A percentile compares a stretch with the other conserved stretches of the same genome.
Evolutionary conservation across 2,329 filamentous ascomycete genomes (phyloP).

Genomic region (Colletotrichum sp.): DNA sequence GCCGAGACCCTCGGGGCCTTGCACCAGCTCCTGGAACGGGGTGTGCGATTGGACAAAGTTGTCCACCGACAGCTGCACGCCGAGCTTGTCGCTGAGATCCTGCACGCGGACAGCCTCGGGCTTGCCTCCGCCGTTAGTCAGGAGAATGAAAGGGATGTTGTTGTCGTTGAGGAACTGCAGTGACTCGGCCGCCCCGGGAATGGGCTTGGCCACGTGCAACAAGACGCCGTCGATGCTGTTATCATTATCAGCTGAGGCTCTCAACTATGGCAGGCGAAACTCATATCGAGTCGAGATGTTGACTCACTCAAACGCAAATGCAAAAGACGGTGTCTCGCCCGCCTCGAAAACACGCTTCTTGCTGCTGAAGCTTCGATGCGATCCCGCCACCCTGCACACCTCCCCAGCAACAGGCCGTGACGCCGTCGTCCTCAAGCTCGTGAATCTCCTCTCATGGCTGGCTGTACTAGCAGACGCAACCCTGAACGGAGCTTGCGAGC

Average conservation of each 20-base stretch:
- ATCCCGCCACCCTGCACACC: background rate
- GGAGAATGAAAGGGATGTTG: slow-evolving; percentile 86
- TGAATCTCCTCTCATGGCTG: background rate
- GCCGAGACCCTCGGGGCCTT: slow-evolving; percentile 56
- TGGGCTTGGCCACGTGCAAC: slow-evolving; percentile 77
- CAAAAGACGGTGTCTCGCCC: slow-evolving; percentile 35
- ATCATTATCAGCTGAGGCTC: background rate
- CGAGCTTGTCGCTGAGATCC: slow-evolving; percentile 40
- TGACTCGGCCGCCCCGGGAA: slow-evolving; percentile 78
- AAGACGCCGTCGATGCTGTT: slow-evolving; percentile 89
- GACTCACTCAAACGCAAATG: slow-evolving; percentile 43
- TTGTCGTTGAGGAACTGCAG: slow-evolving; percentile 75
- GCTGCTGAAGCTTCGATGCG: slow-evolving; percentile 1
- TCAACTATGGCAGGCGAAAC: background rate
- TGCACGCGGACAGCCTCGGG: slow-evolving; percentile 58
- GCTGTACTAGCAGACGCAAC: background rate
- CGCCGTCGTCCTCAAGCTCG: background rate
- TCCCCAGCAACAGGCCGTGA: background rate
- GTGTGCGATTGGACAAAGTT: slow-evolving; percentile 91
- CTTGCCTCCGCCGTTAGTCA: slow-evolving; percentile 95
- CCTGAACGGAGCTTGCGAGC: background rate
- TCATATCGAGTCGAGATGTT: background rate
- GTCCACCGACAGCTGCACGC: slow-evolving; percentile 50
- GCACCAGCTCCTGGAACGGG: slow-evolving; percentile 76
- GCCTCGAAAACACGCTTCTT: slow-evolving; percentile 17